These are phyloP conservation scores for Cordyceps javanica DNA, from an alignment of 2,329 filamentous ascomycete genomes.

Conservation along the genomic window DNA sequence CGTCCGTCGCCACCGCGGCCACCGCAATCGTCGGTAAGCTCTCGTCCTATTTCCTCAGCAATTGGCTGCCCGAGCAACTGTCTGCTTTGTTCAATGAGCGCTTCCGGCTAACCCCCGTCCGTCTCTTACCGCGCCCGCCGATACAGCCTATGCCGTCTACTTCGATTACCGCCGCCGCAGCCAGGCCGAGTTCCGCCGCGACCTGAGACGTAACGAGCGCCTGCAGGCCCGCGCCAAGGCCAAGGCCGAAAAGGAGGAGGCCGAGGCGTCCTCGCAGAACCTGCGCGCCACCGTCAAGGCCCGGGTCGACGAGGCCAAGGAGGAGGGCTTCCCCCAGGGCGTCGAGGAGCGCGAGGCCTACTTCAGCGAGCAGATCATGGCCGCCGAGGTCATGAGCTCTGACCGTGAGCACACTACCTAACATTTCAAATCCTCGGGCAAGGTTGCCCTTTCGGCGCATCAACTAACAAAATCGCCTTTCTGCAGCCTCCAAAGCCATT, in stretches of 20 bases:
- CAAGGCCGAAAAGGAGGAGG: constrained; percentile 66
- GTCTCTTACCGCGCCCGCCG: background rate
- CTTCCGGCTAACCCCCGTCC: background rate
- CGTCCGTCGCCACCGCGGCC: constrained; percentile 54
- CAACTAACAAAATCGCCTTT: background rate
- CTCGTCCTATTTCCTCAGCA: constrained; percentile 7
- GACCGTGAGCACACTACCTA: constrained; percentile 57
- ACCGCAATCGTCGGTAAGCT: constrained; percentile 55
- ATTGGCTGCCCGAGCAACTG: background rate
- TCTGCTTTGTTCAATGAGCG: background rate
- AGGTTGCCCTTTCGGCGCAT: background rate
- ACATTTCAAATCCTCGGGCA: no score
- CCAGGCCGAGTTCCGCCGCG: constrained; percentile 59
- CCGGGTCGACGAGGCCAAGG: constrained; percentile 74
- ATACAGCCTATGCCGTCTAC: constrained; percentile 57
- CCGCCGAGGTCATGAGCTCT: constrained; percentile 75
- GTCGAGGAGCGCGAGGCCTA: constrained; percentile 91
- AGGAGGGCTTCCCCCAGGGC: constrained; percentile 84
- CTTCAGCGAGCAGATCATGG: constrained; percentile 93
- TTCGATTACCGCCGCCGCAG: constrained; percentile 63
- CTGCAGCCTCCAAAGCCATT: constrained; percentile 57
- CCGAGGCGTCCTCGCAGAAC: constrained; percentile 56
- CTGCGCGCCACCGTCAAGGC: constrained; percentile 69
- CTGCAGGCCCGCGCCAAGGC: constrained; percentile 62
- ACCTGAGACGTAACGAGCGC: constrained; percentile 69